Evolutionary conservation across 2,329 filamentous ascomycete species (phyloP).

Genomic region (Alternaria hordeiaustralica): DNA sequence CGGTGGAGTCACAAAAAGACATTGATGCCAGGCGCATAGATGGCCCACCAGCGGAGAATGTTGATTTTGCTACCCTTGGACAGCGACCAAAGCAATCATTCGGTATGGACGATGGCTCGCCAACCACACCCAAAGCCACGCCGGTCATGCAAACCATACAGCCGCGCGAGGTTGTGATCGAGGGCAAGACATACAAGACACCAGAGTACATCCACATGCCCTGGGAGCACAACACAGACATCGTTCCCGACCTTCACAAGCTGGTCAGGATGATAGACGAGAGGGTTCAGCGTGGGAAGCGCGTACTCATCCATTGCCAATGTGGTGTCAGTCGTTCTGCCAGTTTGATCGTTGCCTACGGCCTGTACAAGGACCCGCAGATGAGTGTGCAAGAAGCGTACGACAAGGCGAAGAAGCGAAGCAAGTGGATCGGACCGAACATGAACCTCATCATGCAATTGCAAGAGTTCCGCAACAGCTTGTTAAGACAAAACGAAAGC

Average conservation of each 20-base stretch:
- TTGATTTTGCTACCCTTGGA: conserved; percentile 45
- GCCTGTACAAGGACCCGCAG: conserved; percentile 77
- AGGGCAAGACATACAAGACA: conserved; percentile 46
- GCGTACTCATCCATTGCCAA: conserved; percentile 82
- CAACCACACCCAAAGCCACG: conserved; percentile 60
- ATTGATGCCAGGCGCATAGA: conserved; percentile 46
- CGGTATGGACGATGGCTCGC: conserved; percentile 46
- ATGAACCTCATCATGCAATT: conserved; percentile 92
- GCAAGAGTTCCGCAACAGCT: conserved; percentile 72
- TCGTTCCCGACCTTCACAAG: conserved; percentile 75
- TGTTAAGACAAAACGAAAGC: conserved; percentile 44
- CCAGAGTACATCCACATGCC: conserved; percentile 88
- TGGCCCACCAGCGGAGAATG: conserved; percentile 43
- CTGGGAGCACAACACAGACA: conserved; percentile 90
- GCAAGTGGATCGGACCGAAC: conserved; percentile 87
- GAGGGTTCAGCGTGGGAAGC: conserved; percentile 74
- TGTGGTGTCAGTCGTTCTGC: conserved; percentile 86
- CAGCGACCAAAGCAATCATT: conserved; percentile 33
- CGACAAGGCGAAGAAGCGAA: conserved; percentile 78
- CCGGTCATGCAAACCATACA: conserved; percentile 49
- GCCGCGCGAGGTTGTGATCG: conserved; percentile 32
- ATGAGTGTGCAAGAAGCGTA: conserved; percentile 84
- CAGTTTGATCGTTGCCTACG: conserved; percentile 85
- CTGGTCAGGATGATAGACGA: conserved; percentile 80
- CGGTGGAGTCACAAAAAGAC: conserved; percentile 39